Percentiles rank a stretch among this genome's conserved stretches.
These are phyloP conservation scores for Sphaerulina vaccinii DNA, from an alignment of 2,329 filamentous ascomycete species.

Conservation along the genomic window DNA sequence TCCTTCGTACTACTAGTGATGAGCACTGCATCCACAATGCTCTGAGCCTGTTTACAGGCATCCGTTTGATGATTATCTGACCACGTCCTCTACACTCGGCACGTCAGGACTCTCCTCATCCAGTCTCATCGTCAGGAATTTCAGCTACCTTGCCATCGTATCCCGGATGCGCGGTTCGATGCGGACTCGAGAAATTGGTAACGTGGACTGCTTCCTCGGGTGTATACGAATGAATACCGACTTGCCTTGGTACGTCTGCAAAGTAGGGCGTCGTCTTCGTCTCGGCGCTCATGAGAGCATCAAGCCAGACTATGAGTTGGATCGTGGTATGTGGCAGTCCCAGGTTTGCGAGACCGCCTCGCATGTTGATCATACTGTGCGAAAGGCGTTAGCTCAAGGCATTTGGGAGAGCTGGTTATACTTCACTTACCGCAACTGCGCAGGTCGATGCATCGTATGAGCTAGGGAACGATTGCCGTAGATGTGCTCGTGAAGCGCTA, in stretches of 20 bases:
- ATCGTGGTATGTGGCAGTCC: conserved; percentile 18
- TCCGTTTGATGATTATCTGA: no score
- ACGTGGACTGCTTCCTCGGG: conserved; percentile 23
- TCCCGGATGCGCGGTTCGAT: conserved; percentile 21
- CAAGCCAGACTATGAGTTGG: conserved; percentile 23
- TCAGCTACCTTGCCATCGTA: conserved; percentile 15
- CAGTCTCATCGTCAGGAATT: no score
- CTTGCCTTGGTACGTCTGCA: conserved; percentile 14
- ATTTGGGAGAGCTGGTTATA: no score
- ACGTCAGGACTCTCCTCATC: no score
- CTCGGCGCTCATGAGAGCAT: conserved; percentile 22
- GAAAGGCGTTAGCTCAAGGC: no score
- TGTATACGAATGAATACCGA: conserved; percentile 19
- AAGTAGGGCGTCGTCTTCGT: conserved; percentile 18
- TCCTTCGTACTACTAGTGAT: no score
- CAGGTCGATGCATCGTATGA: conserved; percentile 24
- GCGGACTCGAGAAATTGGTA: conserved; percentile 20
- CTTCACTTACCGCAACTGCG: conserved; percentile 17
- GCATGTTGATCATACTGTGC: conserved; percentile 21
- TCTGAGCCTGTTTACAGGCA: no score
- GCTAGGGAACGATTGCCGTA: conserved; percentile 26
- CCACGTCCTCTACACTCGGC: no score
- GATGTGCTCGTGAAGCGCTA: conserved; percentile 29
- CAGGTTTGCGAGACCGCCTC: conserved; percentile 21
- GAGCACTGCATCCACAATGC: no score